Evolutionary conservation across 768 basidiomycete species (phyloP), one percentile per base, ranked within the genome.

Genomic region (Russula sp.): DNA sequence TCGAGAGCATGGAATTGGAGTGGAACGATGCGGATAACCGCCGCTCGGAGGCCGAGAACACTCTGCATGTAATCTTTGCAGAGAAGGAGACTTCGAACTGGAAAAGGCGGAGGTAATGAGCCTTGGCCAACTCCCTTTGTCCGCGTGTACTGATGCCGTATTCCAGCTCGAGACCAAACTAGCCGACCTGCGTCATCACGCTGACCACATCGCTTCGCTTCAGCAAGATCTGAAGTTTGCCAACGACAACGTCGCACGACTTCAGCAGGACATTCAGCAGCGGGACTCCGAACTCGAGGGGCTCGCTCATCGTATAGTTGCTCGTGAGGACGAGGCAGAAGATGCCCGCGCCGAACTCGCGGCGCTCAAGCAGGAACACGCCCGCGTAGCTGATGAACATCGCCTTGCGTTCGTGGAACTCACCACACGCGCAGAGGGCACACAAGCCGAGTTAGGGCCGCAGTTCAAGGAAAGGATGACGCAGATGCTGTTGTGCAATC

Each of bases 161-260:
- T 50, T 62, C 32, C 62, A 88, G 86, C 75, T 85, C n/a, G 78
- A 82, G 30, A 76, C 80, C 58, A 79, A 84, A 61, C 73, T 88
- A 14, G 77, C 76, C n/a, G 75, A 77, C 48, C 81, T 83, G 62
- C 81, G 79, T n/a, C 79, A 84, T 36, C 80, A 81, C 38, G 75
- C 78, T 32, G 82, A 83, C 14, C 70, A 75, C 40, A 77, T 87
- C 38, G 77, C 78, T 9, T 75, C 79, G 9, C 76, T 87, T 11
- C 81, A 81, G 7, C 80, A 81, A 62, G 87, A 90, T 70, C 79
- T 77, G 10, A 79, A 82, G 57, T 83, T 80, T 66, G 79, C 82
- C 7, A 69, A 79, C 40, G 87, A 88, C 46, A 82, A 77, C 42
- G 74, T 81, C 11, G 60, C 76, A 3, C 83, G 84, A 26, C 77